Evolutionary conservation across 2,329 filamentous ascomycete species (phyloP).

Genomic region (Cladosporium colombiae): DNA sequence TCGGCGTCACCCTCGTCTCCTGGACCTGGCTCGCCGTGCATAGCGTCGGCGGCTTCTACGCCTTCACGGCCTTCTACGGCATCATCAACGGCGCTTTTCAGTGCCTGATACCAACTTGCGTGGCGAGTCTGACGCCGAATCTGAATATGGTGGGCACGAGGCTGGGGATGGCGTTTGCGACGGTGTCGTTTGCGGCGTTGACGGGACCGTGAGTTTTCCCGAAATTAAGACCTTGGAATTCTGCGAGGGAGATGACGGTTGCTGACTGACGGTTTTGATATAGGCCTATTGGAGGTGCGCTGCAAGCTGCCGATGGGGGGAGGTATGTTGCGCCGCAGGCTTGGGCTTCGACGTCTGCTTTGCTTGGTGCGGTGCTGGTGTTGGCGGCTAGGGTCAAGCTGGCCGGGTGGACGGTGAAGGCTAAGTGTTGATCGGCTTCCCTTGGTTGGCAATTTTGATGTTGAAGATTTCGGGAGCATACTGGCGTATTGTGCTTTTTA

Average conservation of each 20-base stretch:
- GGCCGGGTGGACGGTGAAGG: constrained; percentile 29
- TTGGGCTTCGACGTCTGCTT: constrained; percentile 40
- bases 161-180: constrained; percentile 51
- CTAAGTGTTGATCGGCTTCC: constrained; percentile 22
- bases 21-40: constrained; percentile 60
- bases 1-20: constrained; percentile 50
- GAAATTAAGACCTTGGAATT: no score
- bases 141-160: constrained; percentile 49
- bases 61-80: constrained; percentile 48
- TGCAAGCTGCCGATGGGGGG: constrained; percentile 44
- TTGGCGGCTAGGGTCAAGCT: constrained; percentile 29
- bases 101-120: constrained; percentile 46
- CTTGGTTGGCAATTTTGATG: background rate
- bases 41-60: constrained; percentile 41
- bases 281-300: constrained; percentile 47
- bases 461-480: background rate
- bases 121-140: constrained; percentile 48
- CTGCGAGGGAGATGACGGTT: no score
- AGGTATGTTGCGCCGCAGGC: constrained; percentile 46
- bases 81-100: constrained; percentile 48
- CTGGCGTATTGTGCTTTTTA: background rate
- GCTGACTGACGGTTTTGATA: no score
- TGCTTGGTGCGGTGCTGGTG: constrained; percentile 26
- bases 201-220: constrained; percentile 44
- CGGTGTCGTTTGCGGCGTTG: constrained; percentile 47